These are phyloP conservation scores for Aureobasidium pullulans DNA, from an alignment of 2,329 filamentous ascomycete species.

Conservation along the genomic window DNA sequence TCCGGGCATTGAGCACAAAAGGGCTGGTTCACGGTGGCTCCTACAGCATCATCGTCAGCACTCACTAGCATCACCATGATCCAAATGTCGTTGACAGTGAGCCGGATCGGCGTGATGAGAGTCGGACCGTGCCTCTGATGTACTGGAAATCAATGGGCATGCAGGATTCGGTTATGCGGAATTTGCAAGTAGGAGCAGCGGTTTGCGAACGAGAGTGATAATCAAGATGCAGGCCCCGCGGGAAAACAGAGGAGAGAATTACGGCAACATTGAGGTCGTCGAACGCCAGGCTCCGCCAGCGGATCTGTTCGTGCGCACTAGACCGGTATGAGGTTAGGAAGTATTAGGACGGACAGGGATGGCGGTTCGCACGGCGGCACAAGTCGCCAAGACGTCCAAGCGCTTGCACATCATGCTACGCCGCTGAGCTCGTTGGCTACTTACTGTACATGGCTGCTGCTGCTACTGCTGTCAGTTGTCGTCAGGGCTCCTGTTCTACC, in stretches of 20 bases:
- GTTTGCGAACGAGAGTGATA: not conserved
- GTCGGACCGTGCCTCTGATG: conserved; percentile 4
- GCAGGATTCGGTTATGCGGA: conserved; percentile 1
- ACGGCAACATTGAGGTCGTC: not conserved
- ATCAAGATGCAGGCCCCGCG: conserved; percentile 10
- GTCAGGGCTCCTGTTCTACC: conserved; percentile 2
- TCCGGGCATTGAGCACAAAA: not conserved
- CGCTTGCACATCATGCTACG: conserved; percentile 14
- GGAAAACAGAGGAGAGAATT: not conserved
- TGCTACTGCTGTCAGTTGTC: conserved; percentile 3
- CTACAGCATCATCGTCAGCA: not conserved
- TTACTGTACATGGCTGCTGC: conserved; percentile 7
- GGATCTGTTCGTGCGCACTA: conserved; percentile 9
- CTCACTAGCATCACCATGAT: not conserved
- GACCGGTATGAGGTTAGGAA: not conserved
- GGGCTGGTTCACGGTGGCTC: not conserved
- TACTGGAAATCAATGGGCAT: not conserved
- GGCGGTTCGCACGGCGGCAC: conserved; percentile 12
- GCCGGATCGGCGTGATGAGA: conserved; percentile 7
- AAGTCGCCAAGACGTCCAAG: conserved; percentile 7
- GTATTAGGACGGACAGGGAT: conserved; percentile 7
- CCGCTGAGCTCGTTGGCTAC: conserved; percentile 6
- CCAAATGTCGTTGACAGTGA: not conserved
- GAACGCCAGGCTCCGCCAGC: conserved; percentile 6
- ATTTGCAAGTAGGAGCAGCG: not conserved